These are phyloP conservation scores for Fusarium denticulatum DNA, from an alignment of 2,329 filamentous ascomycete species.

Conservation along the genomic window DNA sequence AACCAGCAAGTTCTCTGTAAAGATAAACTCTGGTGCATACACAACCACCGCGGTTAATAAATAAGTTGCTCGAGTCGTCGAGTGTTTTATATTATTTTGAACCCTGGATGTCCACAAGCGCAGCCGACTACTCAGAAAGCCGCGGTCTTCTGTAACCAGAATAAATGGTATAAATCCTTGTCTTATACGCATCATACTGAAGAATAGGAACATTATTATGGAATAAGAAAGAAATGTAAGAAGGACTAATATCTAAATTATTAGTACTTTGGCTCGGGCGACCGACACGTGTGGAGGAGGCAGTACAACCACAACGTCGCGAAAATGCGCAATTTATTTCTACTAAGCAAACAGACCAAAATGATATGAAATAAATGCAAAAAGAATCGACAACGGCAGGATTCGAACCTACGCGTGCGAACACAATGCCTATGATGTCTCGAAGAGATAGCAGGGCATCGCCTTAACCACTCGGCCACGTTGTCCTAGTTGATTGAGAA, in stretches of 20 bases:
- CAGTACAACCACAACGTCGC: not conserved
- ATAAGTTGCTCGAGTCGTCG: not conserved
- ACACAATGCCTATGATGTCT: constrained; percentile 31
- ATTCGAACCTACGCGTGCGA: constrained; percentile 34
- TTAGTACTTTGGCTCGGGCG: not conserved
- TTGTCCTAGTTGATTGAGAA: not conserved
- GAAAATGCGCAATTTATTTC: not conserved
- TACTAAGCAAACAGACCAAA: not conserved
- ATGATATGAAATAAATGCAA: not conserved
- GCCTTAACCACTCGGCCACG: constrained; percentile 34
- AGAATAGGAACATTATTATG: not conserved
- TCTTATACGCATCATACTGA: not conserved
- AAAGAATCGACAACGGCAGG: constrained; percentile 21
- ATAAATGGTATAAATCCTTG: not conserved
- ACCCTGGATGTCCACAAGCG: not conserved
- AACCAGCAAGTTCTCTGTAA: not conserved
- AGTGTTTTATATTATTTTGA: not conserved
- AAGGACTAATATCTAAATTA: not conserved
- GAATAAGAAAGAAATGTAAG: not conserved
- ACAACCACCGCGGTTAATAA: not conserved
- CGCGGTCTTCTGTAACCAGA: not conserved
- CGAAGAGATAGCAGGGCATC: constrained; percentile 29
- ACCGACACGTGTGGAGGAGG: not conserved
- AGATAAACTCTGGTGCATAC: not conserved
- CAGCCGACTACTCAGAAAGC: not conserved